Conservation (phyloP, 306 rosid genomes). For the Quercus rubra region DNA sequence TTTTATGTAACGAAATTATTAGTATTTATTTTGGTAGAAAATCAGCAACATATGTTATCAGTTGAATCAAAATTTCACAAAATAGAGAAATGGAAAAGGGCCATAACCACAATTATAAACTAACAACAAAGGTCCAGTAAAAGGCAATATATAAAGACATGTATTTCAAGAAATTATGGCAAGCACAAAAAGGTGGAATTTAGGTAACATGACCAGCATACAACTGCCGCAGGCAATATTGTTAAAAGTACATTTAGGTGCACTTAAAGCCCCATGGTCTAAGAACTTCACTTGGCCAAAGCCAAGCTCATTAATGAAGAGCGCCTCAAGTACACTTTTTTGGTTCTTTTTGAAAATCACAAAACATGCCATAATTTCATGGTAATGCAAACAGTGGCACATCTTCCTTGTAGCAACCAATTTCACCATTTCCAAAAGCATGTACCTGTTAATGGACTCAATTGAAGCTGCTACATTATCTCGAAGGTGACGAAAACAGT, state of each 20-base stretch:
- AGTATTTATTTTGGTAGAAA: neutral
- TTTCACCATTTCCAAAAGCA: conserved; percentile 4
- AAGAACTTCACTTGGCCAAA: neutral
- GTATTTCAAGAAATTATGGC: neutral
- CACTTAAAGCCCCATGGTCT: neutral
- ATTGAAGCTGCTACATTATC: conserved; percentile 82
- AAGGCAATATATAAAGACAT: neutral
- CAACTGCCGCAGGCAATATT: neutral
- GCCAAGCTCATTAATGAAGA: too few relatives aligned
- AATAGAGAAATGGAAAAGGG: neutral
- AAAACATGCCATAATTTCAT: neutral
- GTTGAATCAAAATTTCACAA: neutral
- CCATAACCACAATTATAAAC: neutral
- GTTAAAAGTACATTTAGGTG: too few relatives aligned
- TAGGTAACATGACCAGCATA: neutral
- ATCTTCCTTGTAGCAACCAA: conserved; percentile 5
- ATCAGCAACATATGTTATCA: neutral
- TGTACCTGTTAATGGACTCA: conserved; percentile 93
- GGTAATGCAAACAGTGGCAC: conserved; percentile 5
- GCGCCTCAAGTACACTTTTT: too few relatives aligned
- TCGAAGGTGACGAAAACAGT: conserved; percentile 94
- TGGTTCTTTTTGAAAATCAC: too few relatives aligned
- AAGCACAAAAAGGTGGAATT: neutral
- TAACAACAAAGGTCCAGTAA: neutral
- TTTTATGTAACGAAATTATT: neutral